A percentile compares a stretch with the other conserved stretches of the same genome.
These are phyloP conservation scores for Leccinum boreale DNA, from an alignment of 768 basidiomycete species.

Conservation along the genomic window DNA sequence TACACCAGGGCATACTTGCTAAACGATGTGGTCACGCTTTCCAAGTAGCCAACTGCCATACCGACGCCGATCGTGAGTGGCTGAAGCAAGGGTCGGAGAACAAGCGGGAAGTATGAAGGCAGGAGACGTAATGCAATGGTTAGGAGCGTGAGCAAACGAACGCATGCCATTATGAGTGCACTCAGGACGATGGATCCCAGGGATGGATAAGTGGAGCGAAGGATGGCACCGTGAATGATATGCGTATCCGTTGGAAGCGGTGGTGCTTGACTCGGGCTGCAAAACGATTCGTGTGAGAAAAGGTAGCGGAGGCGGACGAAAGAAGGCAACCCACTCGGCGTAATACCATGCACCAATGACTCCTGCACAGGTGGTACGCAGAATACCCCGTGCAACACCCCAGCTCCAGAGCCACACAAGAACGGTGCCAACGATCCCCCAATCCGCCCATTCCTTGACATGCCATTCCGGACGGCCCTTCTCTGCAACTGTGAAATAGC, in stretches of 20 bases:
- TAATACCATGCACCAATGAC: constrained; percentile 95
- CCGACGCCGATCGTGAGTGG: constrained; percentile 35
- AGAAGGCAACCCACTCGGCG: constrained; percentile 42
- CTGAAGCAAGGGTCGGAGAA: constrained; percentile 40
- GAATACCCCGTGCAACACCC: constrained; percentile 73
- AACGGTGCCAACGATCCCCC: constrained; percentile 57
- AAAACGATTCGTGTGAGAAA: constrained; percentile 6
- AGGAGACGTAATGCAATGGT: constrained; percentile 51
- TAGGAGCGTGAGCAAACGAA: constrained; percentile 56
- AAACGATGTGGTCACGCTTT: constrained; percentile 47
- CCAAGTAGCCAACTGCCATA: constrained; percentile 43
- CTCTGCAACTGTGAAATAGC: constrained; percentile 46
- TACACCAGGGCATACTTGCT: constrained; percentile 70
- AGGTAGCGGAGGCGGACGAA: not conserved
- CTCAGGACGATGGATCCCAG: constrained; percentile 78
- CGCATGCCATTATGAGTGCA: constrained; percentile 68
- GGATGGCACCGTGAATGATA: constrained; percentile 71
- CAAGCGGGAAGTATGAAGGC: constrained; percentile 48
- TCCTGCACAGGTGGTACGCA: constrained; percentile 73
- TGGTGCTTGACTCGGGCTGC: constrained; percentile 29
- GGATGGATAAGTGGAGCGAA: constrained; percentile 77
- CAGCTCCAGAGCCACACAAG: constrained; percentile 70
- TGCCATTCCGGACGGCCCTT: constrained; percentile 47
- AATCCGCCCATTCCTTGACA: constrained; percentile 65
- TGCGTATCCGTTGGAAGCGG: constrained; percentile 58